These are phyloP conservation scores for Globisporangium irregulare DNA, from an alignment of 352 stramenopile species.

Conservation along the genomic window DNA sequence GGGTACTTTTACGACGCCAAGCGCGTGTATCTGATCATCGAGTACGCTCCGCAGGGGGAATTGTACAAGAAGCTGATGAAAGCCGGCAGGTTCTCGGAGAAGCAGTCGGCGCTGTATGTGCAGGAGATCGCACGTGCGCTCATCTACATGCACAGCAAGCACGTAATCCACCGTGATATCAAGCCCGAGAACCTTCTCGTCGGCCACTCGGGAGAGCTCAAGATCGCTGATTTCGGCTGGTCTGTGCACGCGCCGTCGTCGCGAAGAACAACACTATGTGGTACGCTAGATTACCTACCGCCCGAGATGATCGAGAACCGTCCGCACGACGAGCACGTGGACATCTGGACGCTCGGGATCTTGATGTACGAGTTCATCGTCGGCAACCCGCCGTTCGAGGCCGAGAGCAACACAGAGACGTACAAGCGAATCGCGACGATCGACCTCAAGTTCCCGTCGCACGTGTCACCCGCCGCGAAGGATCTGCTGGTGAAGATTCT, in stretches of 20 bases:
- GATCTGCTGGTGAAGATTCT: constrained; percentile 94
- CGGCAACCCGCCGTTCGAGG: constrained; percentile 97
- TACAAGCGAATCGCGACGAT: constrained; percentile 96
- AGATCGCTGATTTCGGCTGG: constrained; percentile 99
- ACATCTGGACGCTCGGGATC: constrained; percentile 98
- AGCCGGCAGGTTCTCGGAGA: constrained; percentile 91
- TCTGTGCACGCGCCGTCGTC: constrained; percentile 97
- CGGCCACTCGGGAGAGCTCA: constrained; percentile 94
- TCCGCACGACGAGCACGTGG: constrained; percentile 95
- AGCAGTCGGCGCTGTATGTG: constrained; percentile 93
- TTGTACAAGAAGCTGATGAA: constrained; percentile 98
- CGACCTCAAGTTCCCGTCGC: constrained; percentile 94
- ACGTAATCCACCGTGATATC: constrained; percentile 99
- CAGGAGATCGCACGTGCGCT: constrained; percentile 93
- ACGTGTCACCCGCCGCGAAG: constrained; percentile 90
- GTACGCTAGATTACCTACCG: constrained; percentile 98
- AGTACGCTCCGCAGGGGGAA: constrained; percentile 97
- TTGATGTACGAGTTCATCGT: constrained; percentile 99
- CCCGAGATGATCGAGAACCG: constrained; percentile 99
- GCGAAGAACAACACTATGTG: constrained; percentile 97
- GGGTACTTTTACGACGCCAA: constrained; percentile 99
- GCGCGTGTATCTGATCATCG: constrained; percentile 99
- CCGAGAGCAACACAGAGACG: constrained; percentile 93
- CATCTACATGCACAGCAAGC: constrained; percentile 98
- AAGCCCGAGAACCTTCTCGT: constrained; percentile 99